Conservation (phyloP, 2,329 filamentous ascomycete genomes). For the Aspergillus caelatus region DNA sequence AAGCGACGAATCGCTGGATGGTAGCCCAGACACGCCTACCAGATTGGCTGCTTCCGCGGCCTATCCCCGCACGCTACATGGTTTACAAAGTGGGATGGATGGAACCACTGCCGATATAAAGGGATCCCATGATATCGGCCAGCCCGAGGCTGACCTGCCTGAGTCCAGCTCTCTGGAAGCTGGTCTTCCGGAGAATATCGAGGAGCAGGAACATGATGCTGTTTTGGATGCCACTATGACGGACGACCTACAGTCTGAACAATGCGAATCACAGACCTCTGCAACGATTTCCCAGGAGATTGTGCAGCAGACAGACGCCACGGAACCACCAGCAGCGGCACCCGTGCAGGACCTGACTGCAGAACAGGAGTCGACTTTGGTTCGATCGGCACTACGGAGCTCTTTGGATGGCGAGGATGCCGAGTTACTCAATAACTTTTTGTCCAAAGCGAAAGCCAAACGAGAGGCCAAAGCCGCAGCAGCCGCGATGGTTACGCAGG, state of each 20-base stretch:
- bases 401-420: conserved; percentile 44
- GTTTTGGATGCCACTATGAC: conserved; percentile 14
- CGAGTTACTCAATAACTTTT: conserved; percentile 42
- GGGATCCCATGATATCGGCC: conserved; percentile 8
- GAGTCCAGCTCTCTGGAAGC: conserved; percentile 1
- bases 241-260: conserved; percentile 15
- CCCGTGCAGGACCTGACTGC: conserved; percentile 30
- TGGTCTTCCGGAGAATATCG: not conserved
- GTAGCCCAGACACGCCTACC: conserved; percentile 14
- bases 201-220: conserved; percentile 8
- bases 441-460: conserved; percentile 46
- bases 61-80: conserved; percentile 27
- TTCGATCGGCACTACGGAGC: conserved; percentile 41
- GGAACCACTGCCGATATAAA: conserved; percentile 19
- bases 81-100: conserved; percentile 12
- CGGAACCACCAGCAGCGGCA: conserved; percentile 11
- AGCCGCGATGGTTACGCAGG: conserved; percentile 21
- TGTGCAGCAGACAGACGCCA: not conserved
- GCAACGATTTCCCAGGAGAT: not conserved
- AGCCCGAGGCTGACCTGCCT: conserved; percentile 4
- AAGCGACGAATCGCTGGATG: conserved; percentile 21
- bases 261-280: not conserved
- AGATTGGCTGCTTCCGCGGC: conserved; percentile 15
- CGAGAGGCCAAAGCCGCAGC: conserved; percentile 39
- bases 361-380: conserved; percentile 36